Evolutionary conservation across 2,329 filamentous ascomycete species (phyloP).

Genomic region (Aureobasidium sp.): DNA sequence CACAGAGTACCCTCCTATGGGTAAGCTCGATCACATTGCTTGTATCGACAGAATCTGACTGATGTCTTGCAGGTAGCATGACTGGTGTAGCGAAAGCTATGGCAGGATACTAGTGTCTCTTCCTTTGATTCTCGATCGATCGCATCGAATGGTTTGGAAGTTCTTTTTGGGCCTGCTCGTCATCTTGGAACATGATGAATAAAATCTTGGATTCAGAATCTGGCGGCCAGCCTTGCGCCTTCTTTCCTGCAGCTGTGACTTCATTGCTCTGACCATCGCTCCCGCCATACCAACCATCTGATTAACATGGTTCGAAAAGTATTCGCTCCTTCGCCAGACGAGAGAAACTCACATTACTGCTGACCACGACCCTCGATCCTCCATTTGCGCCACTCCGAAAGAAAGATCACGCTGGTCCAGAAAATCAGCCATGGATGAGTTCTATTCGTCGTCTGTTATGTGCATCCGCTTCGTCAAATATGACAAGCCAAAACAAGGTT

Average conservation of each 20-base stretch:
- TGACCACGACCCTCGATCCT: not conserved
- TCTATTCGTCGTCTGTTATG: not conserved
- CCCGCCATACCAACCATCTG: not conserved
- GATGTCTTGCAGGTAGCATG: constrained; percentile 18
- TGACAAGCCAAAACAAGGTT: constrained; percentile 1
- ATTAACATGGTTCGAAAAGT: not conserved
- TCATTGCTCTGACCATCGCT: not conserved
- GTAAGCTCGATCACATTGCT: not conserved
- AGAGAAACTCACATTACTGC: not conserved
- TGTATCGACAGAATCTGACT: not conserved
- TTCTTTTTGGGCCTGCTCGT: not conserved
- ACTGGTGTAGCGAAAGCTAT: constrained; percentile 23
- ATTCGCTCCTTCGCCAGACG: not conserved
- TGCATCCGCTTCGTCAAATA: not conserved
- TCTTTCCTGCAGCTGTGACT: not conserved
- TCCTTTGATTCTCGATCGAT: not conserved
- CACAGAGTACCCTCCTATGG: constrained; percentile 13
- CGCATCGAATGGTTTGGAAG: not conserved
- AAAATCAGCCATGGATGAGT: not conserved
- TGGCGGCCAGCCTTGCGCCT: not conserved
- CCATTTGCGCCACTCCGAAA: not conserved
- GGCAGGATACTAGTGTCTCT: constrained; percentile 17
- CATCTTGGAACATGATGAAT: not conserved
- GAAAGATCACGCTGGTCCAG: not conserved
- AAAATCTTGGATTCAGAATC: not conserved